Evolutionary conservation across 257 asterid genomes (phyloP).

Genomic region (Solanum boliviense): DNA sequence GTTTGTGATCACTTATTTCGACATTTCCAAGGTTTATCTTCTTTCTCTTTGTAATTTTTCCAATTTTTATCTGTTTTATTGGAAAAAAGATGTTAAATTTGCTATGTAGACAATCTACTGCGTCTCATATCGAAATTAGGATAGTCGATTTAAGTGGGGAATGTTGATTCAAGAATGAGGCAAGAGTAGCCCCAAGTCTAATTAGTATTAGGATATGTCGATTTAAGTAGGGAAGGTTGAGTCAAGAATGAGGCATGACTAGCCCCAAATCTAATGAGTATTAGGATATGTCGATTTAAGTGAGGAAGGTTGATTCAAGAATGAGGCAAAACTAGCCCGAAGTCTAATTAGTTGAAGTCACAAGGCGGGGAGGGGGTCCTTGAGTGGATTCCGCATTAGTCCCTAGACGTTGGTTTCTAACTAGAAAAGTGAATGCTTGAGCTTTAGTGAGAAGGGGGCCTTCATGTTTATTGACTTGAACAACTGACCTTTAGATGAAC

Average conservation of each 20-base stretch:
- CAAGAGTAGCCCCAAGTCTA: neutral
- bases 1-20: constrained; percentile 65
- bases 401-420: neutral
- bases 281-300: neutral
- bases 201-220: neutral
- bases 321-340: neutral
- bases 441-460: neutral
- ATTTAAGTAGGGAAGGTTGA: neutral
- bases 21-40: constrained; percentile 52
- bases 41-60: neutral
- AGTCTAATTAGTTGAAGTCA: neutral
- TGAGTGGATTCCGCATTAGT: neutral
- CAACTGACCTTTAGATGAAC: neutral
- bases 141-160: neutral
- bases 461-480: neutral
- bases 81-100: neutral
- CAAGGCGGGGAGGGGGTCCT: neutral
- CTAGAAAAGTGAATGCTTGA: neutral
- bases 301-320: neutral
- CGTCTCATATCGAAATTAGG: neutral
- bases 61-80: neutral
- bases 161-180: neutral
- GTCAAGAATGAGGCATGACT: neutral
- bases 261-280: neutral
- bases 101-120: neutral